Percentiles rank a stretch among this genome's conserved stretches.
Conservation (phyloP, 129 eudicot genomes). For the Heracleum sosnowskyi region DNA sequence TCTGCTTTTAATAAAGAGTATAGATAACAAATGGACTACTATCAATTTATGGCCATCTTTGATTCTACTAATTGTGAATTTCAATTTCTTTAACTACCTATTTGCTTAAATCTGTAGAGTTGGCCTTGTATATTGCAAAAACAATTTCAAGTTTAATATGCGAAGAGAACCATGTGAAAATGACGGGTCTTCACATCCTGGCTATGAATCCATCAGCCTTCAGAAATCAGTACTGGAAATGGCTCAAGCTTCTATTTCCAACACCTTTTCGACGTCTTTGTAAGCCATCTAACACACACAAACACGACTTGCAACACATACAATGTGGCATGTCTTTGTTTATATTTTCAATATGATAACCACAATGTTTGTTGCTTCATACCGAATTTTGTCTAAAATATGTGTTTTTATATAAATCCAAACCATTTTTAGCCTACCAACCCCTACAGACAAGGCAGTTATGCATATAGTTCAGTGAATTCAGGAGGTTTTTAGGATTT, state of each 20-base stretch:
- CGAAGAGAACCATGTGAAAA: slow-evolving; percentile 11
- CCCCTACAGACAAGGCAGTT: too few species aligned
- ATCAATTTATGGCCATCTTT: not conserved
- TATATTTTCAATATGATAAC: too few species aligned
- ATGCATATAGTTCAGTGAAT: too few species aligned
- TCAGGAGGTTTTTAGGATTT: too few species aligned
- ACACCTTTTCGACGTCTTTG: not conserved
- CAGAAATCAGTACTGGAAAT: slow-evolving; percentile 3
- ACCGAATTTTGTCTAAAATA: too few species aligned
- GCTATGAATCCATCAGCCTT: slow-evolving; percentile 27
- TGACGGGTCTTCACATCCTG: slow-evolving; percentile 38
- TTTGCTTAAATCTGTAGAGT: slow-evolving; percentile 15
- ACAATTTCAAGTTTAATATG: slow-evolving; percentile 15
- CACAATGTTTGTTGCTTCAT: too few species aligned
- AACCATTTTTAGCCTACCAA: too few species aligned
- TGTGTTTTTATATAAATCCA: too few species aligned
- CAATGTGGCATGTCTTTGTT: not conserved
- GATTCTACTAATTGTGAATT: not conserved
- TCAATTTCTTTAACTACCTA: too few species aligned
- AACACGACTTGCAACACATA: not conserved
- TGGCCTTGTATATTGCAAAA: slow-evolving; percentile 21
- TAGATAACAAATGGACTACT: not conserved
- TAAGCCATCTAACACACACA: not conserved
- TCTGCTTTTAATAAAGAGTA: too few species aligned
- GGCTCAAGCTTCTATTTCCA: slow-evolving; percentile 6